A percentile compares a stretch with the other conserved stretches of the same genome.
phyloP scores from a whole-genome alignment of 75 land plant species.

The Cryptomeria japonica region DNA sequence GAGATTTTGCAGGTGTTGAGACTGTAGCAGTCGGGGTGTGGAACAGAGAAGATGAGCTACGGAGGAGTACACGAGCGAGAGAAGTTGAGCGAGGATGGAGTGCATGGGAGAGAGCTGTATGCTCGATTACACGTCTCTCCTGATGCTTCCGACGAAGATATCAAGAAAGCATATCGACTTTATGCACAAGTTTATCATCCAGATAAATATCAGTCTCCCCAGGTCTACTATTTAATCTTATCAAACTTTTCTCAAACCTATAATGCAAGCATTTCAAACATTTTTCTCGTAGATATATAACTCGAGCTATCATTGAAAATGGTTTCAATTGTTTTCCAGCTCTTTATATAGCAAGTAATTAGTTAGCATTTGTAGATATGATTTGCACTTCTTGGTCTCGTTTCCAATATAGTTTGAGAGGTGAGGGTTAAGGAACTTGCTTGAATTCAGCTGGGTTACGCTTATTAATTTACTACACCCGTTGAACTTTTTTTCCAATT shows the following conservation, averaged over 20 bases:
- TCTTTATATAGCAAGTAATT: too few species aligned
- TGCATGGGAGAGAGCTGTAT: slow-evolving; percentile 65
- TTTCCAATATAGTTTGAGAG: background rate
- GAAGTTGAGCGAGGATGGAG: slow-evolving; percentile 21
- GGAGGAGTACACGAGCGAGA: background rate
- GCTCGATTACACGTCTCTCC: slow-evolving; percentile 87
- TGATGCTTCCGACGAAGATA: slow-evolving; percentile 94
- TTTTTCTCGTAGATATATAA: background rate
- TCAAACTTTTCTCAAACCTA: background rate
- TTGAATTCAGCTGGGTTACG: background rate
- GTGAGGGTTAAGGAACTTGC: background rate
- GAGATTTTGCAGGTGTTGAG: background rate
- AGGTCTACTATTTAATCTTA: slow-evolving; percentile 35
- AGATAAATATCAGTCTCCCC: slow-evolving; percentile 80
- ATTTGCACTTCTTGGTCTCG: background rate
- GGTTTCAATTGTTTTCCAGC: background rate
- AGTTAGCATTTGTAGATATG: background rate
- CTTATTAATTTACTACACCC: background rate
- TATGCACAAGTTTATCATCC: slow-evolving; percentile 97
- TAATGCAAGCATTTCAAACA: background rate
- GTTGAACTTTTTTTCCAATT: background rate
- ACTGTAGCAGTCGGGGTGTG: background rate
- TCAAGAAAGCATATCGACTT: slow-evolving; percentile 81
- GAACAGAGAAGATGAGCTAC: slow-evolving; percentile 10
- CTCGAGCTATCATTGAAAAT: background rate